phyloP scores from a whole-genome alignment of 768 basidiomycete species.

The Collybia mongolica region DNA sequence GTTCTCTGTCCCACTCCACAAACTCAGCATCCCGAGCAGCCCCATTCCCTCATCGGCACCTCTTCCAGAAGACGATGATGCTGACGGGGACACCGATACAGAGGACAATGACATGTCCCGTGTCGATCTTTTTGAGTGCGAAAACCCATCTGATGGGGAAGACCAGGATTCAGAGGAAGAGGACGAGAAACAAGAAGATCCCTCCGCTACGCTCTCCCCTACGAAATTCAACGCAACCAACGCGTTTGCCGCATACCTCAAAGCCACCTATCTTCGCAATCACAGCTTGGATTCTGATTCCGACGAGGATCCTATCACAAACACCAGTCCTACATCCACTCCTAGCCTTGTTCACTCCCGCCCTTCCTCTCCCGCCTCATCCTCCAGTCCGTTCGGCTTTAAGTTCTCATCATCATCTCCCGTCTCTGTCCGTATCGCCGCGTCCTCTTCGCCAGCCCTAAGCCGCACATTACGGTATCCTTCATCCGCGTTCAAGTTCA shows the following conservation, averaged over 20 bases:
- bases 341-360: constrained; percentile 4
- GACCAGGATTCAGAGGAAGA: constrained; percentile 13
- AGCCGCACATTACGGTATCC: background rate
- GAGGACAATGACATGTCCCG: constrained; percentile 19
- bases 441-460: constrained; percentile 1
- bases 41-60: constrained; percentile 1
- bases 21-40: constrained; percentile 8
- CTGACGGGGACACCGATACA: constrained; percentile 20
- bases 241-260: constrained; percentile 18
- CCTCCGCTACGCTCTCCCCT: constrained; percentile 4
- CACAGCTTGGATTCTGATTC: constrained; percentile 15
- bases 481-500: background rate
- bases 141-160: constrained; percentile 17
- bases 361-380: constrained; percentile 1
- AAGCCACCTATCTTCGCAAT: constrained; percentile 12
- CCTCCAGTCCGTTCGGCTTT: constrained; percentile 10
- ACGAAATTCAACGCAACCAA: constrained; percentile 13
- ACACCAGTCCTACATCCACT: constrained; percentile 1
- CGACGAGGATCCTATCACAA: constrained; percentile 3
- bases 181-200: constrained; percentile 22
- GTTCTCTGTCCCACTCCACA: constrained; percentile 15
- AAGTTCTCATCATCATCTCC: constrained; percentile 7
- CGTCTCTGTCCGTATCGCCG: constrained; percentile 1
- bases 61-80: constrained; percentile 7
- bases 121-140: constrained; percentile 10